Conservation (phyloP, 192 early-diverging fungal genomes). For the Coemansia sp. region DNA sequence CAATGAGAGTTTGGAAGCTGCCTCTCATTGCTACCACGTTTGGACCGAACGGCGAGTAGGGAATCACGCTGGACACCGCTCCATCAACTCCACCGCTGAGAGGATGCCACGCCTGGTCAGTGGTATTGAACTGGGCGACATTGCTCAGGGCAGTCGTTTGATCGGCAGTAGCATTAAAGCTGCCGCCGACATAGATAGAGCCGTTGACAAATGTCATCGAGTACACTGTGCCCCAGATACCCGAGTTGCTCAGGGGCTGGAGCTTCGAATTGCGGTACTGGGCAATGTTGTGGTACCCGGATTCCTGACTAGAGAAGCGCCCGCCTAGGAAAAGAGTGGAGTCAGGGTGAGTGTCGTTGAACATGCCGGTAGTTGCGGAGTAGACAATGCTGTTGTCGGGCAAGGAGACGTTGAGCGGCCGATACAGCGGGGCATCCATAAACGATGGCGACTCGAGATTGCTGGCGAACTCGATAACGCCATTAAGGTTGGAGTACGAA, state of each 20-base stretch:
- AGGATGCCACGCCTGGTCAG: conserved; percentile 35
- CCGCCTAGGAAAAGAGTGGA: conserved; percentile 62
- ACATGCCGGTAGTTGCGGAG: conserved; percentile 32
- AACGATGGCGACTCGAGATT: conserved; percentile 21
- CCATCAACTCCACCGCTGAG: conserved; percentile 54
- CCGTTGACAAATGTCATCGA: conserved; percentile 32
- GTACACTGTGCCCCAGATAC: conserved; percentile 33
- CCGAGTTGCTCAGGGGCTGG: conserved; percentile 24
- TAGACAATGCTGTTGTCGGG: conserved; percentile 54
- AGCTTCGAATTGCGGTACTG: conserved; percentile 49
- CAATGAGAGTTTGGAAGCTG: conserved; percentile 21
- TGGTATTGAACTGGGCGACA: conserved; percentile 46
- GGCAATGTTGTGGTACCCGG: conserved; percentile 58
- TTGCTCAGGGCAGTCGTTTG: conserved; percentile 18
- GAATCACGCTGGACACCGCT: conserved; percentile 45
- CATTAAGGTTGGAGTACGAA: conserved; percentile 41
- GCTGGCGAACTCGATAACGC: conserved; percentile 33
- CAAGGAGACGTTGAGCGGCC: conserved; percentile 37
- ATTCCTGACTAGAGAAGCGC: conserved; percentile 44
- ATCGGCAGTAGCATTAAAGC: conserved; percentile 43
- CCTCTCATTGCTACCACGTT: conserved; percentile 30
- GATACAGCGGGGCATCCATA: conserved; percentile 33
- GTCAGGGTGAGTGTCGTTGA: conserved; percentile 19
- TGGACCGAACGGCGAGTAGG: conserved; percentile 45
- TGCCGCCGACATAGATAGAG: conserved; percentile 42